Evolutionary conservation across 1,284 basidiomycete species (phyloP).

Genomic region (Ganoderma lucidum): DNA sequence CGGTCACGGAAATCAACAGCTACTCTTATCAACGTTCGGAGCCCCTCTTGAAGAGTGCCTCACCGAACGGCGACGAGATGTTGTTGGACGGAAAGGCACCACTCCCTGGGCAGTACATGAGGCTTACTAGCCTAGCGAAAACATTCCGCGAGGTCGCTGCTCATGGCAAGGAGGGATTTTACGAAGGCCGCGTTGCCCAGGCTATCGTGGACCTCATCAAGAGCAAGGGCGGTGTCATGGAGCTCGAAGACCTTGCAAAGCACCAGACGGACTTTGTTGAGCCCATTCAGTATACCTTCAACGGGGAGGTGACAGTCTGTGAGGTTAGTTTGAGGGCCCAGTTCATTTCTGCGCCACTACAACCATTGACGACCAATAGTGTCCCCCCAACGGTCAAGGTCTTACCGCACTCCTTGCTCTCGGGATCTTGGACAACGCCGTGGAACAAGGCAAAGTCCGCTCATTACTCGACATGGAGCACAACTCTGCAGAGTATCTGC

Average conservation of each 20-base stretch:
- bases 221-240: constrained; percentile 90
- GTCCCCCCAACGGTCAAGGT: constrained; percentile 94
- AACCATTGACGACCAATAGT: constrained; percentile 52
- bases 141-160: constrained; percentile 86
- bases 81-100: constrained; percentile 85
- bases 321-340: constrained; percentile 60
- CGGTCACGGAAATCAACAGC: constrained; percentile 83
- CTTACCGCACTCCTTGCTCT: constrained; percentile 93
- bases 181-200: constrained; percentile 89
- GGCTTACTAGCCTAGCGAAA: constrained; percentile 80
- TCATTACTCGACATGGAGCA: constrained; percentile 84
- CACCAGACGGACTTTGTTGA: constrained; percentile 85
- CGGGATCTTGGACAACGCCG: constrained; percentile 89
- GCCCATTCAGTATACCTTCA: constrained; percentile 92
- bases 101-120: constrained; percentile 79
- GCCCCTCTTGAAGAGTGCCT: constrained; percentile 80
- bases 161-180: constrained; percentile 91
- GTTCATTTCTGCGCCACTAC: background rate
- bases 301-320: constrained; percentile 81
- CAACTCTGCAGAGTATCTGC: constrained; percentile 89
- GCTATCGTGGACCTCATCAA: constrained; percentile 89
- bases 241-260: constrained; percentile 84
- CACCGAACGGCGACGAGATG: constrained; percentile 86
- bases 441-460: constrained; percentile 75
- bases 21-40: constrained; percentile 81